phyloP scores from a whole-genome alignment of 148 eudicot genomes.

The Gaultheria prostrata region DNA sequence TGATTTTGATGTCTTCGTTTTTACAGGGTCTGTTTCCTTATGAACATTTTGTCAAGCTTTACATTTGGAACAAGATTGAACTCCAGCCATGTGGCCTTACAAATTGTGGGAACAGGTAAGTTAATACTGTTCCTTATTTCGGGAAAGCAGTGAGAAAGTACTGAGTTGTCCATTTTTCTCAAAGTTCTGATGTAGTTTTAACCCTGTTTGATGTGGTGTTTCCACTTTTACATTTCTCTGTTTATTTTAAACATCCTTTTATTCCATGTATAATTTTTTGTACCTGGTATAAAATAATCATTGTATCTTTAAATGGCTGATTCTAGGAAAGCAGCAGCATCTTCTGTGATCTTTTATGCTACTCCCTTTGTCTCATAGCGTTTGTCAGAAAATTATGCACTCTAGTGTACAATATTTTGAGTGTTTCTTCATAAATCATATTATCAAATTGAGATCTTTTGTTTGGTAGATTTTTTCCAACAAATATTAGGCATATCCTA shows the following conservation, averaged over 20 bases:
- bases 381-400: background rate
- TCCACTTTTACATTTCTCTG: background rate
- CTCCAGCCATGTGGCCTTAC: slow-evolving; percentile 64
- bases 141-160: background rate
- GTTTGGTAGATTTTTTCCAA: background rate
- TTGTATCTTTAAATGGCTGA: background rate
- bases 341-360: background rate
- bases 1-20: slow-evolving; percentile 17
- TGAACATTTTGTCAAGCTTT: slow-evolving; percentile 79
- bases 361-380: background rate
- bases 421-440: background rate
- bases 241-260: background rate
- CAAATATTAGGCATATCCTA: background rate
- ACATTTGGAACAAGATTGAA: slow-evolving; percentile 75
- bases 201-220: background rate
- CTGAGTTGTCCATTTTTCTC: background rate
- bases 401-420: background rate
- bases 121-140: slow-evolving; percentile 4
- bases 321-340: background rate
- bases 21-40: slow-evolving; percentile 75
- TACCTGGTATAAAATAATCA: no score
- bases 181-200: background rate
- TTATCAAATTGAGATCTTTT: background rate
- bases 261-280: background rate
- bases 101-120: slow-evolving; percentile 88